phyloP scores from a whole-genome alignment of 345 rosid species.

The Salix koriyanagi region DNA sequence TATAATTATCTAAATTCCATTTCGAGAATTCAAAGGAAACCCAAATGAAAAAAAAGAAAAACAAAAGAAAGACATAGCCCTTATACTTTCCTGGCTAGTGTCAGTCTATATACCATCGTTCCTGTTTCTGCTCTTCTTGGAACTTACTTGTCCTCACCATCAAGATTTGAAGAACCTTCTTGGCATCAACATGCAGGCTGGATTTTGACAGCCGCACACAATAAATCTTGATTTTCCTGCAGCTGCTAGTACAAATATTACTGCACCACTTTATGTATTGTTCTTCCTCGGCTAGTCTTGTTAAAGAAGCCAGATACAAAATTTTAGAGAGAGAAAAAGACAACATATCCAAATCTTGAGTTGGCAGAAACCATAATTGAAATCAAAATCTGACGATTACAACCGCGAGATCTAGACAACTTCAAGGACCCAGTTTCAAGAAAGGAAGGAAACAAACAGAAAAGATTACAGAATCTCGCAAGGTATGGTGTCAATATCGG shows the following conservation, averaged over 20 bases:
- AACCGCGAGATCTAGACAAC: constrained; percentile 18
- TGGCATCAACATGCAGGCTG: neutral
- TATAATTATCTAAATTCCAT: constrained; percentile 19
- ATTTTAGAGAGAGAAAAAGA: constrained; percentile 3
- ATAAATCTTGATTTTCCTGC: neutral
- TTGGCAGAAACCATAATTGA: constrained; percentile 16
- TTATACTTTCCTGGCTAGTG: neutral
- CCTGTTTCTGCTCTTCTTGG: neutral
- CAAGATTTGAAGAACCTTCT: neutral
- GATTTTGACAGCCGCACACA: neutral
- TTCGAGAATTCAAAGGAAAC: neutral
- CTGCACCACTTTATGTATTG: neutral
- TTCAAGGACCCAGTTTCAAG: constrained; percentile 3
- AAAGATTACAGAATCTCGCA: constrained; percentile 32
- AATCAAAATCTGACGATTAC: constrained; percentile 12
- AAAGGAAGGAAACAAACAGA: constrained; percentile 5
- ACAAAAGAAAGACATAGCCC: constrained; percentile 11
- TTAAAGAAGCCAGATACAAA: neutral
- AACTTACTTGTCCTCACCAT: neutral
- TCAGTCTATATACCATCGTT: neutral
- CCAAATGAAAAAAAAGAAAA: neutral
- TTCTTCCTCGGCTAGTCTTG: neutral
- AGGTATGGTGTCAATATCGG: constrained; percentile 12
- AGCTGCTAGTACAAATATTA: neutral
- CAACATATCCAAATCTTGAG: constrained; percentile 1